A percentile compares a stretch with the other conserved stretches of the same genome.
These are phyloP conservation scores for Strobilomyces confusus DNA, from an alignment of 768 basidiomycete genomes.

Conservation along the genomic window DNA sequence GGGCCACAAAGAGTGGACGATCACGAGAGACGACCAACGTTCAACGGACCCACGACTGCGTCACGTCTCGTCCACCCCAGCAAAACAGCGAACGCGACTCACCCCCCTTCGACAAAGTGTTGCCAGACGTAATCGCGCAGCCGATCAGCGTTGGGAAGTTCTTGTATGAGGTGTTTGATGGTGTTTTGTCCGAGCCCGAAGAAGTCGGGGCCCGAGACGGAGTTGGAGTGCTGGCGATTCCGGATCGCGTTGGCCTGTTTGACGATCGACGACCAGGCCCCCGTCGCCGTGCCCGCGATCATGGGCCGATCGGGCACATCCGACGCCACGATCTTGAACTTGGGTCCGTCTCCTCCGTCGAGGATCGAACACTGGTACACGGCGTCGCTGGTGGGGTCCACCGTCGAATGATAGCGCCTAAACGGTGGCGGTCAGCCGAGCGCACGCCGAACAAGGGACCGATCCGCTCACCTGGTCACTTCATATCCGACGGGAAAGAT, in stretches of 20 bases:
- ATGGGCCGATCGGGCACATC: constrained; percentile 70
- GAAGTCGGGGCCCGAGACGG: constrained; percentile 85
- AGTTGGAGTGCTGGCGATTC: constrained; percentile 79
- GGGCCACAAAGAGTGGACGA: constrained; percentile 17
- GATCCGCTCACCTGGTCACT: constrained; percentile 57
- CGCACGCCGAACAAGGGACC: not conserved
- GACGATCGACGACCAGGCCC: constrained; percentile 82
- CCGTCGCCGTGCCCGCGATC: constrained; percentile 83
- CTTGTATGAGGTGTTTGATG: constrained; percentile 88
- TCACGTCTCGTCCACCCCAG: constrained; percentile 10
- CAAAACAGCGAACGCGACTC: constrained; percentile 34
- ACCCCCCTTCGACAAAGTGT: constrained; percentile 82
- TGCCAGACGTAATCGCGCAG: constrained; percentile 85
- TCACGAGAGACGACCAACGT: constrained; percentile 7
- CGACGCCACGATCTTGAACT: constrained; percentile 77
- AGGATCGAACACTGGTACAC: constrained; percentile 82
- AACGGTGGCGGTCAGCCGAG: constrained; percentile 3
- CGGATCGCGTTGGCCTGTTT: constrained; percentile 78
- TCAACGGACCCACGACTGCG: constrained; percentile 1
- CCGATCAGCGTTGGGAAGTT: constrained; percentile 67
- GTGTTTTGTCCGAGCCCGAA: constrained; percentile 85
- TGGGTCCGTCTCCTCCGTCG: constrained; percentile 81
- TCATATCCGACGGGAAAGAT: constrained; percentile 88
- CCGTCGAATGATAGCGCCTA: constrained; percentile 76
- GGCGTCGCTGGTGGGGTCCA: constrained; percentile 61